Conservation (phyloP, 257 asterid species). For the Ballota nigra region DNA sequence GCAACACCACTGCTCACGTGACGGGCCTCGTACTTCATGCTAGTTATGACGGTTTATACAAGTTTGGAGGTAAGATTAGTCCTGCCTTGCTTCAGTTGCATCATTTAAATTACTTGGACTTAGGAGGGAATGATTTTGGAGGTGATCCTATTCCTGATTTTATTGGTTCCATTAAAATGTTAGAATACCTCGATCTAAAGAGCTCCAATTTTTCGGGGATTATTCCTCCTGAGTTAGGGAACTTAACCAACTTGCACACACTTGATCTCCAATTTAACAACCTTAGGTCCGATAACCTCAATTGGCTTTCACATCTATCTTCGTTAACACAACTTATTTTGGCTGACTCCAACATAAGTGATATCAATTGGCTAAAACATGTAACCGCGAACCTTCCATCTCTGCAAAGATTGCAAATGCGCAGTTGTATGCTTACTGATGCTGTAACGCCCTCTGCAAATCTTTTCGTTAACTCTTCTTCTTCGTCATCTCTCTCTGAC, state of each 20-base stretch:
- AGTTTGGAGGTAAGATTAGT: conserved; percentile 30
- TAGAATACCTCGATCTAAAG: not conserved
- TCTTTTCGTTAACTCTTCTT: not conserved
- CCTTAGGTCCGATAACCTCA: conserved; percentile 2
- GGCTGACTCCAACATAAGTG: not conserved
- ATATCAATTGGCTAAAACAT: not conserved
- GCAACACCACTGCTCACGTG: conserved; percentile 35
- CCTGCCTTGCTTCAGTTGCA: conserved; percentile 21
- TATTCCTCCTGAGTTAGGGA: conserved; percentile 14
- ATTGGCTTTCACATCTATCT: conserved; percentile 25
- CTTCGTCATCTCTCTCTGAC: not conserved
- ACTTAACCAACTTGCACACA: conserved; percentile 12
- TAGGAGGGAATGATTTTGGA: conserved; percentile 23
- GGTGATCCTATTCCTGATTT: conserved; percentile 5
- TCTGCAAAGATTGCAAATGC: not conserved
- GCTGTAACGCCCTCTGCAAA: not conserved
- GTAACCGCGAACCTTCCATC: not conserved
- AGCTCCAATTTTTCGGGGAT: not conserved
- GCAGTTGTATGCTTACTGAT: not conserved
- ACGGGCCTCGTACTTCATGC: conserved; percentile 16
- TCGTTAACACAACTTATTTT: conserved; percentile 4
- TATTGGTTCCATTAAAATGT: not conserved
- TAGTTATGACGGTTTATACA: not conserved
- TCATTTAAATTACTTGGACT: conserved; percentile 32
- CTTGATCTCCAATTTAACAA: not conserved